Evolutionary conservation across 768 basidiomycete genomes (phyloP).

Genomic region (Suillus hirtellus): DNA sequence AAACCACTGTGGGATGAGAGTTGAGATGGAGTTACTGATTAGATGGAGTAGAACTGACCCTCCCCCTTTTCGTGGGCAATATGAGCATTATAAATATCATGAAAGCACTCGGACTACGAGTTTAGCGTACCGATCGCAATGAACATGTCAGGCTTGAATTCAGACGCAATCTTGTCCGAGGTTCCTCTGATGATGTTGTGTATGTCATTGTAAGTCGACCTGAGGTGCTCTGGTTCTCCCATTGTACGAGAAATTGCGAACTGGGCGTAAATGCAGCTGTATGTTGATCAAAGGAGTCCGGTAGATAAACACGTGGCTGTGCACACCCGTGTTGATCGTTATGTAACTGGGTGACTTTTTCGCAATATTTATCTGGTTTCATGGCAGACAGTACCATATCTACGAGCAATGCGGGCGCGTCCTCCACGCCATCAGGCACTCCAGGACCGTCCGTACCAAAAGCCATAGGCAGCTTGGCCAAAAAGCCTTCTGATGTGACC

Average conservation of each 20-base stretch:
- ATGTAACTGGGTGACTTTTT: conserved; percentile 11
- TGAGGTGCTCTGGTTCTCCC: conserved; percentile 57
- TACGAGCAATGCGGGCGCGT: neutral
- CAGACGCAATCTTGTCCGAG: conserved; percentile 64
- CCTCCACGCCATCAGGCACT: conserved; percentile 14
- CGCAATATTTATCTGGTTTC: conserved; percentile 11
- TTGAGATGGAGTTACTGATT: conserved; percentile 18
- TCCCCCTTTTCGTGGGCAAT: conserved; percentile 52
- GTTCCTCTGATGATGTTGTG: conserved; percentile 81
- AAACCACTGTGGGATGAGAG: conserved; percentile 64
- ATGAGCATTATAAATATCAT: neutral
- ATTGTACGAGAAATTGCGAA: conserved; percentile 22
- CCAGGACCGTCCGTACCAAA: conserved; percentile 42
- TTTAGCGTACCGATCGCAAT: conserved; percentile 72
- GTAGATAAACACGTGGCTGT: conserved; percentile 3
- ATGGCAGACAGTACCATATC: conserved; percentile 11
- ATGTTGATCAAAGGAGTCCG: neutral
- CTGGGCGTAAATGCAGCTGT: neutral
- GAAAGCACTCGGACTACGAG: conserved; percentile 18
- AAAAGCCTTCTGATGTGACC: conserved; percentile 68
- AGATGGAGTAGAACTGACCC: conserved; percentile 55
- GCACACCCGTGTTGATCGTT: neutral
- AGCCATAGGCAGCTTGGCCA: conserved; percentile 76
- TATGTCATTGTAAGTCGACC: conserved; percentile 87
- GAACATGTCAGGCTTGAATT: conserved; percentile 86